Base-by-base conservation (phyloP, 2,329 filamentous ascomycete genomes). In the Stenocarpella maydis region DNA sequence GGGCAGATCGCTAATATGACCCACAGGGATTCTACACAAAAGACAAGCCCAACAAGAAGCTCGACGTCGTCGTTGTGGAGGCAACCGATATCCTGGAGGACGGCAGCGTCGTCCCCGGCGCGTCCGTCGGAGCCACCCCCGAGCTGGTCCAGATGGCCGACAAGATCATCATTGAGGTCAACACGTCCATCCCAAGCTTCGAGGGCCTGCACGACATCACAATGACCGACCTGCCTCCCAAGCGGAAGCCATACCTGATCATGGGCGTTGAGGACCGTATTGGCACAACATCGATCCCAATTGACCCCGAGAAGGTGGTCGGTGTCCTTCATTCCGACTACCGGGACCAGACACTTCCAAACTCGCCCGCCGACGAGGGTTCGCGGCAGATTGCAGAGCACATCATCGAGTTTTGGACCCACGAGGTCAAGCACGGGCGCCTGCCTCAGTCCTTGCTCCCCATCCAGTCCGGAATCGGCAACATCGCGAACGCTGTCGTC, bases 141-240 rank as follows among this genome's bases (percentile, higher is more conserved):
- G 94, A 97, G 80, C 86, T 97, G 66, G 86, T 97, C 60, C 93
- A 97, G 81, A 93, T 97, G 88, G 93, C 94, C 64, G 93, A 97
- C 79, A 97, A 97, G 84, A 89, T 97, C 81, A 94, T 97, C 77
- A 93, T 97, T 77, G 94, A 97, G 83, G 92, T 97, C 81, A 97
- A 97, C 84, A 97, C 94, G 0, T 85, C 93, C 1, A 88, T 92
- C 63, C 94, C 94, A 6, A 93, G 89, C 52, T 95, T 97, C 76
- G 91, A 96, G 79, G 94, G 93, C 65, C 87, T 97, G 21, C 94
- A 97, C 84, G 94, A 97, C 76, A 97, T 97, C 78, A 94, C 92
- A 71, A 91, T 95, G 87, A 93, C 91, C n/a, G 92, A 96, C 74
- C 83, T 95, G 14, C 94, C 94, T 21, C 94, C 94, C 2, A 82